Evolutionary conservation across 495 filamentous ascomycete species (phyloP).

Genomic region (Penicillium paxilli): DNA sequence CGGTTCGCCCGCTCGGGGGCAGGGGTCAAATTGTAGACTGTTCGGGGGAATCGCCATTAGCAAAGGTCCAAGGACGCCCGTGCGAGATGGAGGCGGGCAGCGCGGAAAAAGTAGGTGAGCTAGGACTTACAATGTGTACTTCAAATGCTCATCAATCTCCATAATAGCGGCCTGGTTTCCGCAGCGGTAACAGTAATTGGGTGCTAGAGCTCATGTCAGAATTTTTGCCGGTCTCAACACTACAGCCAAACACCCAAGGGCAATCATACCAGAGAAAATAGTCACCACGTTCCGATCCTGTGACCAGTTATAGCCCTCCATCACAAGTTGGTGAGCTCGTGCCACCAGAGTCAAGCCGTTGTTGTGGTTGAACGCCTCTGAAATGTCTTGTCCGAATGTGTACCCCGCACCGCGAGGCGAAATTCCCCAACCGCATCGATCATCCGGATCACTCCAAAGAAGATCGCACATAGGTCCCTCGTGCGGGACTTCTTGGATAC

Average conservation of each 20-base stretch:
- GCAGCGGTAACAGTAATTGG: constrained; percentile 97
- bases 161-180: constrained; percentile 99
- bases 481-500: constrained; percentile 97
- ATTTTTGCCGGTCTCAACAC: neutral
- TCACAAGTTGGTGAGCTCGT: constrained; percentile 92
- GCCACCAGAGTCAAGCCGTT: constrained; percentile 96
- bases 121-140: constrained; percentile 96
- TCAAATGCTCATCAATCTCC: constrained; percentile 99
- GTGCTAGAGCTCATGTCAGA: constrained; percentile 54
- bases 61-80: neutral
- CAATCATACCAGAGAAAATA: constrained; percentile 86
- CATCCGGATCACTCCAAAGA: constrained; percentile 97
- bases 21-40: constrained; percentile 99
- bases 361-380: constrained; percentile 99
- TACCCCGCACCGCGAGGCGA: constrained; percentile 96
- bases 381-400: constrained; percentile 99
- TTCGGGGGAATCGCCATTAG: constrained; percentile 13
- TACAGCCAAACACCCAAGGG: neutral
- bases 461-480: constrained; percentile 99
- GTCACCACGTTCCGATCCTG: constrained; percentile 96
- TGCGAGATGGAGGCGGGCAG: neutral
- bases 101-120: neutral
- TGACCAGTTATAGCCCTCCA: constrained; percentile 99
- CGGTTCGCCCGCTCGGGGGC: constrained; percentile 93
- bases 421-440: constrained; percentile 98